Evolutionary conservation across 169 alveolate species (phyloP).

Genomic region (Plasmodium fragile): DNA sequence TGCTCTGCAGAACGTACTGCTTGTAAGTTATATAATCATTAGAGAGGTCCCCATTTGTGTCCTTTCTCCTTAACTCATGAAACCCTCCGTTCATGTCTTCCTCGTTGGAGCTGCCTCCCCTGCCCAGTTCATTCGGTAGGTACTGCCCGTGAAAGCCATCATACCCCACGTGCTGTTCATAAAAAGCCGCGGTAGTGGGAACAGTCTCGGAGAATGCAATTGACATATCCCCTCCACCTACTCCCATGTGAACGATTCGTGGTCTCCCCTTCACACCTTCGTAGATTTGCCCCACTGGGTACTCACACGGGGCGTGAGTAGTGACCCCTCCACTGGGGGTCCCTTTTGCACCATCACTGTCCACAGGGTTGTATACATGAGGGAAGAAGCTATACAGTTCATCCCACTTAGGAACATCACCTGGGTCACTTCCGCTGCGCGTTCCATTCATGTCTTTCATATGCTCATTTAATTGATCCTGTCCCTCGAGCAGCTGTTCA

Average conservation of each 20-base stretch:
- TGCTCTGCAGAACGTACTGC: background rate
- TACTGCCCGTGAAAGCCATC: background rate
- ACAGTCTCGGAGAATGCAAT: background rate
- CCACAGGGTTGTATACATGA: background rate
- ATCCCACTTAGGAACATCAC: background rate
- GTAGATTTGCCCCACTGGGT: background rate
- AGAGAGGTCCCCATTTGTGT: background rate
- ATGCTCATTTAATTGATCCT: background rate
- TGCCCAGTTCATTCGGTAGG: background rate
- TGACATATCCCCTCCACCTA: background rate
- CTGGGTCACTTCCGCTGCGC: background rate
- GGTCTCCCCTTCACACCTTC: background rate
- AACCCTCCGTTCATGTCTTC: background rate
- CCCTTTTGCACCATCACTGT: background rate
- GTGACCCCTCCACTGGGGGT: background rate
- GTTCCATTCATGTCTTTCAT: background rate
- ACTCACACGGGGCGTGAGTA: background rate
- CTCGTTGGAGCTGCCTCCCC: background rate
- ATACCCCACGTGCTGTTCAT: background rate
- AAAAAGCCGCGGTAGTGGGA: background rate
- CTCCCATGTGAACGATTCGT: background rate
- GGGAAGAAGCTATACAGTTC: background rate
- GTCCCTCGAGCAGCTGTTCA: background rate
- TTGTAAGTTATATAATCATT: conserved; percentile 50
- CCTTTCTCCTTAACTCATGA: background rate